A percentile compares a stretch with the other conserved stretches of the same genome.
Evolutionary conservation across 768 basidiomycete species (phyloP).

Genomic region (Russula sp.): DNA sequence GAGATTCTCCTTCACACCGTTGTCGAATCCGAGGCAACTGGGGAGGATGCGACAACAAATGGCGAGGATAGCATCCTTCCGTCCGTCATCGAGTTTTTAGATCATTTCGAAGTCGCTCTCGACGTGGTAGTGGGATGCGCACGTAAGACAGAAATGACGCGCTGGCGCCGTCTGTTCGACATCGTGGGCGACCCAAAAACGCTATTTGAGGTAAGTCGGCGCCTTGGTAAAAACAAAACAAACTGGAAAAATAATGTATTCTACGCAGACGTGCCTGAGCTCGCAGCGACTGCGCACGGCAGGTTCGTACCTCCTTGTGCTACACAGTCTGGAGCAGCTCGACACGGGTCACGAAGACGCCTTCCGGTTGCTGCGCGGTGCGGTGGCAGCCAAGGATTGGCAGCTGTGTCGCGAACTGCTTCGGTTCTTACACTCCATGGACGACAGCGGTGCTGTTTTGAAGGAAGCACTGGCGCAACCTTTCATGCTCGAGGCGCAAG

Average conservation of each 20-base stretch:
- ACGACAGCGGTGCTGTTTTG: slow-evolving; percentile 72
- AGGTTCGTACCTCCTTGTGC: slow-evolving; percentile 84
- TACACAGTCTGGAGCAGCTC: slow-evolving; percentile 89
- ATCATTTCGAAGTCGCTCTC: slow-evolving; percentile 84
- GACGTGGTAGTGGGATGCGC: slow-evolving; percentile 96
- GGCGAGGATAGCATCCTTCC: slow-evolving; percentile 38
- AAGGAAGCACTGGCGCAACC: slow-evolving; percentile 51
- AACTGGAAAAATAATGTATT: background rate
- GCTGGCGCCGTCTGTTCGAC: slow-evolving; percentile 85
- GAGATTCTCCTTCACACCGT: slow-evolving; percentile 93
- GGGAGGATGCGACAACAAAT: slow-evolving; percentile 13
- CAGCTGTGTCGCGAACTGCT: slow-evolving; percentile 87
- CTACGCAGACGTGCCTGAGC: slow-evolving; percentile 58
- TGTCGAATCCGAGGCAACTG: slow-evolving; percentile 69
- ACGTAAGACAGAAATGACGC: slow-evolving; percentile 88
- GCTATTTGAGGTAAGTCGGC: slow-evolving; percentile 70
- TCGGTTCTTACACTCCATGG: slow-evolving; percentile 88
- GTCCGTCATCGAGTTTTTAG: slow-evolving; percentile 79
- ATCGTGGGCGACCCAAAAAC: slow-evolving; percentile 85
- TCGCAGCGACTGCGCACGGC: slow-evolving; percentile 78
- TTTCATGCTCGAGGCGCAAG: slow-evolving; percentile 29
- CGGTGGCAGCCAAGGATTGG: slow-evolving; percentile 76
- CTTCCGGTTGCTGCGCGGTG: slow-evolving; percentile 68
- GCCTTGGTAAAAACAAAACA: background rate
- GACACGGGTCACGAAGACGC: slow-evolving; percentile 76